phyloP scores from a whole-genome alignment of 2,329 filamentous ascomycete genomes.

The Chaetomiaceae sp. region DNA sequence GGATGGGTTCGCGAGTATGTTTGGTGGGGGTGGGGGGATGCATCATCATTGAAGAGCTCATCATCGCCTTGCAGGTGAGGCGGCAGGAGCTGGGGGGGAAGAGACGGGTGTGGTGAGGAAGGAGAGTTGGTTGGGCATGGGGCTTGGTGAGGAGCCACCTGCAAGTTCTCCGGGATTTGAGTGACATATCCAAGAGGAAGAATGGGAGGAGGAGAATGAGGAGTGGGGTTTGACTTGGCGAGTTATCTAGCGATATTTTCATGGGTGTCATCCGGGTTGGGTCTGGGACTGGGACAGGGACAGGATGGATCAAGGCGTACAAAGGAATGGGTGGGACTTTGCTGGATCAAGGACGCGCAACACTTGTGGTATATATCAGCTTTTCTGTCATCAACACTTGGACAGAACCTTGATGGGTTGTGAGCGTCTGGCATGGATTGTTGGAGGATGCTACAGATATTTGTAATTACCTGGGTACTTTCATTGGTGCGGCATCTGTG shows the following conservation, averaged over 20 bases:
- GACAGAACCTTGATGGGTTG: not conserved
- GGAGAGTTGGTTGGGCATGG: not conserved
- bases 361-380: not conserved
- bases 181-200: no score
- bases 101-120: no score
- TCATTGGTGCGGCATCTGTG: conserved; percentile 6
- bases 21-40: conserved; percentile 36
- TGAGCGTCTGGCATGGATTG: not conserved
- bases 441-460: not conserved
- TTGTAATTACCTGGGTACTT: not conserved
- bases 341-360: conserved; percentile 1
- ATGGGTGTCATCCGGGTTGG: not conserved
- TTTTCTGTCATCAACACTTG: not conserved
- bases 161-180: no score
- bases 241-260: not conserved
- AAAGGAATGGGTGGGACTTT: not conserved
- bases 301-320: not conserved
- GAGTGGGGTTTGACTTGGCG: not conserved
- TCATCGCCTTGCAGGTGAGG: no score
- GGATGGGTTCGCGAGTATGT: conserved; percentile 48
- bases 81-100: not conserved
- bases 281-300: not conserved
- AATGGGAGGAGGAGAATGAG: no score
- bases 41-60: conserved; percentile 20
- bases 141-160: conserved; percentile 9